Percentiles rank a stretch among this genome's conserved stretches.
phyloP scores from a whole-genome alignment of 495 filamentous ascomycete genomes.

The Alectoria sarmentosa region DNA sequence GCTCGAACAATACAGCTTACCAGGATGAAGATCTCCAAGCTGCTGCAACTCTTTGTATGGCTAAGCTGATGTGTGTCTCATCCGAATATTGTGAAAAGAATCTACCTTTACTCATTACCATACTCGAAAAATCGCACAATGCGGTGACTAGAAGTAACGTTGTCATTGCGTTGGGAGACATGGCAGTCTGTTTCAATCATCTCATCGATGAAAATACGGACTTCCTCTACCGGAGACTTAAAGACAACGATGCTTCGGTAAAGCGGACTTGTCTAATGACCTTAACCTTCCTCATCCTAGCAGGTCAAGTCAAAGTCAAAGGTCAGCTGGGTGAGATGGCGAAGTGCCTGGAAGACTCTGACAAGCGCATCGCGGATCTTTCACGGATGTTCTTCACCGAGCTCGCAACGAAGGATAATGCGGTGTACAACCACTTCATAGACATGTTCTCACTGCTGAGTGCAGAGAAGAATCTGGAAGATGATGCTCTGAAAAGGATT shows the following conservation, averaged over 20 bases:
- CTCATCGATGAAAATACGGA: slow-evolving; percentile 99
- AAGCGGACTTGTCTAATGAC: slow-evolving; percentile 99
- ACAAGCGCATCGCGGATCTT: slow-evolving; percentile 88
- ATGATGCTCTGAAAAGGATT: slow-evolving; percentile 75
- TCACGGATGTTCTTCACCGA: slow-evolving; percentile 98
- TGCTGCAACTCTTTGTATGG: slow-evolving; percentile 90
- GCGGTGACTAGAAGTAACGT: slow-evolving; percentile 90
- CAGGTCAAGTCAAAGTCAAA: slow-evolving; percentile 98
- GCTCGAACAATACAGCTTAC: slow-evolving; percentile 87
- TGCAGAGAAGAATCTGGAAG: slow-evolving; percentile 71
- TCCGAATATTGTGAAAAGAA: slow-evolving; percentile 94
- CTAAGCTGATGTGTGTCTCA: slow-evolving; percentile 95
- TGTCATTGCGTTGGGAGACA: slow-evolving; percentile 94
- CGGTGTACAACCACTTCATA: slow-evolving; percentile 98
- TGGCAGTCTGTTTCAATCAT: slow-evolving; percentile 99
- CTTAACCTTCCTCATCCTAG: slow-evolving; percentile 92
- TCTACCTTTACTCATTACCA: slow-evolving; percentile 90
- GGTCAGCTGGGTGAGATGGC: slow-evolving; percentile 99
- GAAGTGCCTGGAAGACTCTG: slow-evolving; percentile 92
- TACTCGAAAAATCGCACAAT: slow-evolving; percentile 87
- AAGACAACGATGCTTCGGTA: slow-evolving; percentile 79
- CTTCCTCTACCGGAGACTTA: slow-evolving; percentile 88
- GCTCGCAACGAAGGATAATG: slow-evolving; percentile 94
- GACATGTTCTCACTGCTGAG: slow-evolving; percentile 96
- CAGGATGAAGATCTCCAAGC: slow-evolving; percentile 81